Evolutionary conservation across 257 asterid genomes (phyloP).

Genomic region (Marsdenia floribunda): DNA sequence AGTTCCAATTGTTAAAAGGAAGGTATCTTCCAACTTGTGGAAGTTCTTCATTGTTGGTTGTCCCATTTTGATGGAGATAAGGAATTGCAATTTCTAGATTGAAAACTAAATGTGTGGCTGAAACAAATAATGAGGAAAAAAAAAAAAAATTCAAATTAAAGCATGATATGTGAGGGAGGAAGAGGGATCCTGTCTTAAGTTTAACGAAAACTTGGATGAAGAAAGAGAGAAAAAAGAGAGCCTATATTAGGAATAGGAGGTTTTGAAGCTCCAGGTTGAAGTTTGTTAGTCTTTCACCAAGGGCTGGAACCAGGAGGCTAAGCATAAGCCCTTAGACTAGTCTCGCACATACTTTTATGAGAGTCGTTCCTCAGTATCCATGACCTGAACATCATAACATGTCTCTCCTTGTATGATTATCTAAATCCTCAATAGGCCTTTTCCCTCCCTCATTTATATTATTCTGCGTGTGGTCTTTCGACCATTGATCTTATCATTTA

Average conservation of each 20-base stretch:
- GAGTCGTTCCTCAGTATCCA: not conserved
- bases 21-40: slow-evolving; percentile 1
- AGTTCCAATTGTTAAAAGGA: not conserved
- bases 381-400: not conserved
- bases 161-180: not conserved
- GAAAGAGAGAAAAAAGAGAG: not conserved
- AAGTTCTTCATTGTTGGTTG: not conserved
- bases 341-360: not conserved
- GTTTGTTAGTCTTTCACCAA: not conserved
- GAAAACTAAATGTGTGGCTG: not conserved
- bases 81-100: not conserved
- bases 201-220: not conserved
- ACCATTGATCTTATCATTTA: too few species aligned
- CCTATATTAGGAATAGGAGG: not conserved
- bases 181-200: not conserved
- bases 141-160: not conserved
- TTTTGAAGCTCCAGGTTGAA: not conserved
- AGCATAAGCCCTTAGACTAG: not conserved
- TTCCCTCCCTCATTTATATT: not conserved
- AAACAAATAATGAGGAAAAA: not conserved
- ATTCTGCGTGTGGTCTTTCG: not conserved
- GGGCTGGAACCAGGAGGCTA: not conserved
- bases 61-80: not conserved
- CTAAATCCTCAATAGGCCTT: not conserved
- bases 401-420: not conserved